phyloP scores from a whole-genome alignment of 208 protist genomes.

The Trypanosomatidae sp. region DNA sequence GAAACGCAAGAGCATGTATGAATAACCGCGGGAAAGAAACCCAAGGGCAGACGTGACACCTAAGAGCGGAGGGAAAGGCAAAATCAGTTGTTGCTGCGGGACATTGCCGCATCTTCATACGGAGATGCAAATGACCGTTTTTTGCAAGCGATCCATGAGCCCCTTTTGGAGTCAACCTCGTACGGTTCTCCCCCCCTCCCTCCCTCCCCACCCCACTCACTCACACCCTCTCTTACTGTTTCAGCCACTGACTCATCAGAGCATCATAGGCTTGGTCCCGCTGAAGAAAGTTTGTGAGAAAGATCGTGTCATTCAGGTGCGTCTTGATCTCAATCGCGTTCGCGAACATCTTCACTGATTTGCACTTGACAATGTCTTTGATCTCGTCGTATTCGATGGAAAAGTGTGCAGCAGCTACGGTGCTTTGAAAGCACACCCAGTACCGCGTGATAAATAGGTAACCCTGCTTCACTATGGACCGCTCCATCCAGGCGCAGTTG shows the following conservation, averaged over 20 bases:
- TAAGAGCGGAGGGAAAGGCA: not conserved
- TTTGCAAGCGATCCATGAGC: not conserved
- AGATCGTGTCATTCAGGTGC: conserved; percentile 62
- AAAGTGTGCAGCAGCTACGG: conserved; percentile 40
- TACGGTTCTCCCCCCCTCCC: too few relatives aligned
- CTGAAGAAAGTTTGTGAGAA: conserved; percentile 64
- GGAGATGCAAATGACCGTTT: not conserved
- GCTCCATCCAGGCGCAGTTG: conserved; percentile 50
- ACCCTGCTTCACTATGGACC: conserved; percentile 45
- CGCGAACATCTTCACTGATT: conserved; percentile 64
- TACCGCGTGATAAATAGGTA: conserved; percentile 66
- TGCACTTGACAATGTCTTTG: conserved; percentile 72
- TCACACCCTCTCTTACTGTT: conserved; percentile 22
- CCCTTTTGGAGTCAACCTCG: not conserved
- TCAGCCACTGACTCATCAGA: conserved; percentile 84
- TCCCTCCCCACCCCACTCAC: not conserved
- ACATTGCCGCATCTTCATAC: not conserved
- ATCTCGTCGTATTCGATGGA: conserved; percentile 82
- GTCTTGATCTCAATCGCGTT: conserved; percentile 70
- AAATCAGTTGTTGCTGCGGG: not conserved
- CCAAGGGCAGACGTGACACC: not conserved
- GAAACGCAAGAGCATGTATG: too few relatives aligned
- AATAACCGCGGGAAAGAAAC: not conserved
- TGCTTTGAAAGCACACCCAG: conserved; percentile 71
- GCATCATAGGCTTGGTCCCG: conserved; percentile 65